These are phyloP conservation scores for Tolypocladium ophioglossoides DNA, from an alignment of 2,329 filamentous ascomycete genomes.

Conservation along the genomic window DNA sequence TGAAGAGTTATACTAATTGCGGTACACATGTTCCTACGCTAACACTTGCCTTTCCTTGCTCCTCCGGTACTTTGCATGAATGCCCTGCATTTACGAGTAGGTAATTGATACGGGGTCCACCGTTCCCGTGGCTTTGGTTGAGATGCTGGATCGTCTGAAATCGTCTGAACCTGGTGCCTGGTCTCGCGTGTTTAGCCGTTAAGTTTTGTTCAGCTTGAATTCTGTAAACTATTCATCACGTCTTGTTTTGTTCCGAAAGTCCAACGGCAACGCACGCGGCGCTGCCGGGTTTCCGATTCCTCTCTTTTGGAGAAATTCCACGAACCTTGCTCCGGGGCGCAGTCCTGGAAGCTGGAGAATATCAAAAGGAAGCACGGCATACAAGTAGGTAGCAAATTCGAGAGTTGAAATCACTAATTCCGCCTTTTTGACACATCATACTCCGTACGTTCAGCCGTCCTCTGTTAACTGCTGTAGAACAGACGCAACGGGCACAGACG, in stretches of 20 bases:
- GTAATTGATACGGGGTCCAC: background rate
- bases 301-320: background rate
- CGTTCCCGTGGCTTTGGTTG: background rate
- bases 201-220: background rate
- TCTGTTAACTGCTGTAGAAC: background rate
- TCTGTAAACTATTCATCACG: background rate
- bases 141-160: background rate
- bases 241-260: background rate
- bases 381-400: background rate
- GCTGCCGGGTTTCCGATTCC: background rate
- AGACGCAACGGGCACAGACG: background rate
- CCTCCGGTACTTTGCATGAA: no score
- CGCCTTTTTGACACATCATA: background rate
- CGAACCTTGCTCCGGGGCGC: background rate
- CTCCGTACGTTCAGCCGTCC: background rate
- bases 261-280: background rate
- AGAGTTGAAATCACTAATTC: background rate
- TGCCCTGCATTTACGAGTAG: background rate
- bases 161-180: background rate
- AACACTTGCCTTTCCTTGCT: background rate
- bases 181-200: no score
- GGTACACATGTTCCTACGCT: background rate
- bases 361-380: background rate
- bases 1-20: background rate
- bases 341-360: background rate